Conservation (phyloP, 2,329 filamentous ascomycete species). For the Monosporascus sp. region DNA sequence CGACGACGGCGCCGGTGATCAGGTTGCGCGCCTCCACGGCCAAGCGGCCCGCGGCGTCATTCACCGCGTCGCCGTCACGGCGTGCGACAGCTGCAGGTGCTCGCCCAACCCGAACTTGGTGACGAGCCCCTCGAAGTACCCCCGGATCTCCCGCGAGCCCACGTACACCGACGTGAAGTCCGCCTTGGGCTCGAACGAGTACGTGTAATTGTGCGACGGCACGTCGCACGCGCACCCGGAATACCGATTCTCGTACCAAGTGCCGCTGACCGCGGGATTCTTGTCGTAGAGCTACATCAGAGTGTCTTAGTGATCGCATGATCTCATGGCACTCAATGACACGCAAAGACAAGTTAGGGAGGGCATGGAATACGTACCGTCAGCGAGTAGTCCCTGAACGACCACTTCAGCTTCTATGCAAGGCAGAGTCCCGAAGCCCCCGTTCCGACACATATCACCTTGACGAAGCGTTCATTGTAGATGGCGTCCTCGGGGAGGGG, state of each 20-base stretch:
- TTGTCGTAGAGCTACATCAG: slow-evolving; percentile 37
- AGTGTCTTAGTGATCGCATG: no score
- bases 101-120: slow-evolving; percentile 31
- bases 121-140: slow-evolving; percentile 36
- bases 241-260: slow-evolving; percentile 47
- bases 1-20: slow-evolving; percentile 18
- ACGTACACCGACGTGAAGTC: slow-evolving; percentile 38
- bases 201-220: slow-evolving; percentile 46
- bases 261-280: slow-evolving; percentile 40
- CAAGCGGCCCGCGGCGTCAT: slow-evolving; percentile 27
- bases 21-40: slow-evolving; percentile 26
- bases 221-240: slow-evolving; percentile 42
- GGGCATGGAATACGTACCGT: neutral
- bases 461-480: slow-evolving; percentile 11
- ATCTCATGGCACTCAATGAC: neutral
- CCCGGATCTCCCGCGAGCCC: slow-evolving; percentile 34
- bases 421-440: slow-evolving; percentile 41
- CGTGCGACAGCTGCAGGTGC: slow-evolving; percentile 23
- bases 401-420: slow-evolving; percentile 41
- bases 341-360: neutral
- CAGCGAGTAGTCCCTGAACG: slow-evolving; percentile 34
- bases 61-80: slow-evolving; percentile 28
- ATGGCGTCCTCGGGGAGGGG: slow-evolving; percentile 10
- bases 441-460: slow-evolving; percentile 38
- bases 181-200: slow-evolving; percentile 40